Evolutionary conservation across 495 filamentous ascomycete genomes (phyloP), one percentile per base, ranked within the genome.

Genomic region (Thermochaetoides thermophila): DNA sequence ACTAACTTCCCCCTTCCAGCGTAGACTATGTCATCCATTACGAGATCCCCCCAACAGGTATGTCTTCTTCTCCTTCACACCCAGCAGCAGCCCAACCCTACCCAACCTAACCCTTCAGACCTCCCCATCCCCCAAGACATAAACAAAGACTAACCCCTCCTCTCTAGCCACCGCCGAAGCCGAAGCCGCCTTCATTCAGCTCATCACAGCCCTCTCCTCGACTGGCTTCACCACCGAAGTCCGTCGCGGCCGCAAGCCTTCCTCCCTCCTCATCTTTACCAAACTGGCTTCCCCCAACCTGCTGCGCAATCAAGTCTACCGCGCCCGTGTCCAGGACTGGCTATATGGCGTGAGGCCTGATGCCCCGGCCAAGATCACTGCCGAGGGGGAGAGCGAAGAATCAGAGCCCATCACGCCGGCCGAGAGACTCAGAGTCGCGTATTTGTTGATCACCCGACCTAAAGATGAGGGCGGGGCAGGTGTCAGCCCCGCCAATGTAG

Each of bases 21-120:
- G 86, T 94, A 39, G 89, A 97, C 69, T 97, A 92, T 64, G 86
- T 95, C 40, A 76, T 97, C 38, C 66, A 68, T 35, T 96, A 86
- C 55, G 63, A 70, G 31, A 78, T 92, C 44, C 66, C 69, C 21
- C 61, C 66, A 17, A 67, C 61, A 27, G 67, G 82, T 83, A 53
- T 44, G 67, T 45, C 16, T 1, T 15, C 30, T 29, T 10, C 29
- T 5, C 28, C 21, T 5, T 14, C 30, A 1, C n/a, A 18, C 12
- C 17, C 17, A n/a, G n/a, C n/a, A n/a, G n/a, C 19, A n/a, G n/a
- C 34, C 30, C 31, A n/a, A n/a, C 13, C 33, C 21, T 20, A 14
- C 15, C 19, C 20, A 24, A 17, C 20, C 11, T 5, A 22, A 17
- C 18, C 26, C 10, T 35, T 24, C 21, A 6, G 21, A 6, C 21